Percentiles rank a stretch among this genome's conserved stretches.
phyloP scores from a whole-genome alignment of 768 basidiomycete genomes.

The Kwoniella shandongensis region DNA sequence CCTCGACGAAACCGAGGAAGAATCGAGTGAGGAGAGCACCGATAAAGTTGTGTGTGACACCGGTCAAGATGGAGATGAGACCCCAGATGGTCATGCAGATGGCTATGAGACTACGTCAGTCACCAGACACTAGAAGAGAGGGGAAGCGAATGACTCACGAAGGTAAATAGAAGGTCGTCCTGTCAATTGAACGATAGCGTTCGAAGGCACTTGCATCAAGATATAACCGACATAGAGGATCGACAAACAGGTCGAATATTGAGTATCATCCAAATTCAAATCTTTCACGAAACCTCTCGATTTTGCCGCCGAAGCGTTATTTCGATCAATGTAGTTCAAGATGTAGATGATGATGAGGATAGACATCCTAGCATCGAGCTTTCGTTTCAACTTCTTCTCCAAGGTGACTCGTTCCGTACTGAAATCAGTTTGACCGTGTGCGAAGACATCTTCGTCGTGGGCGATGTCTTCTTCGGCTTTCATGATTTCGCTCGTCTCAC shows the following conservation, averaged over 20 bases:
- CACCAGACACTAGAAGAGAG: not conserved
- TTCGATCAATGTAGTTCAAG: slow-evolving; percentile 8
- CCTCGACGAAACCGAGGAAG: slow-evolving; percentile 64
- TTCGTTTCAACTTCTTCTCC: slow-evolving; percentile 42
- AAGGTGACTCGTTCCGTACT: slow-evolving; percentile 1
- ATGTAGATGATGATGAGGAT: slow-evolving; percentile 27
- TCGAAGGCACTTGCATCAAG: slow-evolving; percentile 27
- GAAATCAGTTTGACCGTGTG: too few relatives aligned
- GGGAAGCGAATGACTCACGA: not conserved
- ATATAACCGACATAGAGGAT: slow-evolving; percentile 35
- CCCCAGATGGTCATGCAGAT: slow-evolving; percentile 24
- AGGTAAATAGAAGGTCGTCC: slow-evolving; percentile 36
- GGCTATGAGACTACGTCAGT: not conserved
- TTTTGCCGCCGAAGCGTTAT: slow-evolving; percentile 28
- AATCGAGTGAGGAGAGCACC: slow-evolving; percentile 60
- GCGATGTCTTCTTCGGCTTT: not conserved
- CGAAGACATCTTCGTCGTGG: not conserved
- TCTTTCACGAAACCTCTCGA: slow-evolving; percentile 39
- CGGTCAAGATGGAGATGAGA: slow-evolving; percentile 56
- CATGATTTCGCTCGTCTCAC: too few relatives aligned
- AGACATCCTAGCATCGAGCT: slow-evolving; percentile 36
- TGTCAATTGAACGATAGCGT: slow-evolving; percentile 25
- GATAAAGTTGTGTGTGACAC: slow-evolving; percentile 57
- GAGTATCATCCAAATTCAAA: slow-evolving; percentile 25
- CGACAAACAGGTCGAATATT: slow-evolving; percentile 27